Evolutionary conservation across 2,329 filamentous ascomycete species (phyloP), one percentile per base, ranked within the genome.

Genomic region (Microdochium bolleyi): DNA sequence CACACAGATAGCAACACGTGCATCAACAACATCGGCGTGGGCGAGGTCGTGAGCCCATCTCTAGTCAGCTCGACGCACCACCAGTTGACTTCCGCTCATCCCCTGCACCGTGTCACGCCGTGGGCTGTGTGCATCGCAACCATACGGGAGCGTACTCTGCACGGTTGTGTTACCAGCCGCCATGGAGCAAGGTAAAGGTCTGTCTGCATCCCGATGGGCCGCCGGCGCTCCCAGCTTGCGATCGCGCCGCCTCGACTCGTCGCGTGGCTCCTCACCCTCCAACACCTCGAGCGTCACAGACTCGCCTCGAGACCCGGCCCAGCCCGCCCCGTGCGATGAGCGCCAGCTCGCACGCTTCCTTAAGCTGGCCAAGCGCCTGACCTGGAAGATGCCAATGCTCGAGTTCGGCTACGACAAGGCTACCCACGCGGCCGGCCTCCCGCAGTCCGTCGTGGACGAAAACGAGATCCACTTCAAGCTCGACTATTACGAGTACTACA

Each of bases 401-500:
- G 75, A 76, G n/a, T 65, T 70, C 51, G 80, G 75, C 2, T 85
- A 85, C 61, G 66, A 65, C n/a, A 69, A 73, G 1, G 81, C 82
- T 0, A 69, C 70, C 24, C 64, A 69, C 34, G 70, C 71, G 5
- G 64, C 60, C 32, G 67, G 62, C 41, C 70, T 73, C 48, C 60
- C 67, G 0, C 60, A 62, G 21, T 63, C 65, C 24, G 61, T 65
- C 11, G 53, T 60, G n/a, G 59, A 62, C 8, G 58, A 53, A 2
- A 54, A 56, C 24, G 82, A 85, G 65, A 75, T 80, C 16, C 88
- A 88, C 75, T 89, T 89, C 72, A 89, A 89, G 65, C 76, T 89
- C 8, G 87, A 89, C 62, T 90, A 89, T 57, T 84, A 87, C 67
- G 87, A 90, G 62, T 89, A 85, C 65, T 89, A 89, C 69, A 81